Evolutionary conservation across 192 early-diverging fungal species (phyloP).

Genomic region (Rhizoclosmatium sp.): DNA sequence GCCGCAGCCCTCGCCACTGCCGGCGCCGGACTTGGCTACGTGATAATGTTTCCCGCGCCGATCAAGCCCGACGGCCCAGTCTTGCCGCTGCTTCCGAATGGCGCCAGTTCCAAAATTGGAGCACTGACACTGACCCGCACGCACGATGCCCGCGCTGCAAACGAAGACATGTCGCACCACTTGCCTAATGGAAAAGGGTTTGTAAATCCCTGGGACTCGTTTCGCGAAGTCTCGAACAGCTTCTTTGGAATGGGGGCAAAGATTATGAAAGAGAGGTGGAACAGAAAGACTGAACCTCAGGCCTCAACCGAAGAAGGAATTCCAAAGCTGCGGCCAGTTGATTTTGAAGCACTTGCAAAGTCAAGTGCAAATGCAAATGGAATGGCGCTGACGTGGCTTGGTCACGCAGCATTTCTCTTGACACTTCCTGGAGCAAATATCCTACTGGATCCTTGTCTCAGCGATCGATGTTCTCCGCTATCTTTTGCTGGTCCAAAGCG

Average conservation of each 20-base stretch:
- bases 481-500: constrained; percentile 74
- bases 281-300: too few species aligned
- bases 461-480: constrained; percentile 73
- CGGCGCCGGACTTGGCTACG: too few species aligned
- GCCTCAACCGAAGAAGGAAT: background rate
- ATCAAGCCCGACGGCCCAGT: too few species aligned
- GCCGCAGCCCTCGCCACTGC: too few species aligned
- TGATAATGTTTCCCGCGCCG: too few species aligned
- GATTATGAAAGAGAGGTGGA: background rate
- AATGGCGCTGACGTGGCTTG: constrained; percentile 66
- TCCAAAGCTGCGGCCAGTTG: constrained; percentile 40
- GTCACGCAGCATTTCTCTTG: constrained; percentile 69
- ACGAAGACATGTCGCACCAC: constrained; percentile 10
- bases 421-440: constrained; percentile 69
- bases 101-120: background rate
- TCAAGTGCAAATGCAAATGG: constrained; percentile 22
- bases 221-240: constrained; percentile 37
- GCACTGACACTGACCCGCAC: background rate
- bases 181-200: constrained; percentile 47
- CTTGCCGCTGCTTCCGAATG: too few species aligned
- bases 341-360: constrained; percentile 34
- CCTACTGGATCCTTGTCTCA: constrained; percentile 79
- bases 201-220: constrained; percentile 66
- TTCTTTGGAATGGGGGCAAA: background rate
- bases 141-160: background rate